Evolutionary conservation across 129 eudicot genomes (phyloP).

Genomic region (Dittrichia graveolens): DNA sequence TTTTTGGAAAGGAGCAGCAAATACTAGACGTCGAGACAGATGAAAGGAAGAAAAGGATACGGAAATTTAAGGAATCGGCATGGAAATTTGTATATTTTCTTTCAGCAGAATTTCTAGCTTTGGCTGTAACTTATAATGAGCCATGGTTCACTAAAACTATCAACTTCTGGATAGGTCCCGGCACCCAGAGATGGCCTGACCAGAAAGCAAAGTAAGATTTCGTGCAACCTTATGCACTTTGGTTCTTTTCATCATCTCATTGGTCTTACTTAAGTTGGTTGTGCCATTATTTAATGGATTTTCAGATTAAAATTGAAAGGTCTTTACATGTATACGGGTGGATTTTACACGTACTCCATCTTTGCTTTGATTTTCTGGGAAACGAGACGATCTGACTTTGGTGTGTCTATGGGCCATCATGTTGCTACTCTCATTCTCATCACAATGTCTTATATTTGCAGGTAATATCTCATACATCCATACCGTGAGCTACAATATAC

Average conservation of each 20-base stretch:
- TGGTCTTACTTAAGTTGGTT: not conserved
- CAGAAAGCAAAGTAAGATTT: slow-evolving; percentile 51
- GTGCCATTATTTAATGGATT: not conserved
- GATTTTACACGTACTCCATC: slow-evolving; percentile 57
- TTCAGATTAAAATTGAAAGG: slow-evolving; percentile 57
- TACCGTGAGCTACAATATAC: slow-evolving; percentile 12
- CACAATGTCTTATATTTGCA: slow-evolving; percentile 42
- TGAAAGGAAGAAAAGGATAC: slow-evolving; percentile 38
- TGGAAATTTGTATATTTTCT: slow-evolving; percentile 57
- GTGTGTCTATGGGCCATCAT: slow-evolving; percentile 61
- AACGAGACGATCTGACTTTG: slow-evolving; percentile 60
- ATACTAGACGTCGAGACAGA: slow-evolving; percentile 26
- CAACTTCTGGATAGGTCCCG: slow-evolving; percentile 57
- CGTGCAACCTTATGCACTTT: not conserved
- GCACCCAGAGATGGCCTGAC: slow-evolving; percentile 51
- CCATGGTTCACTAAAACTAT: slow-evolving; percentile 56
- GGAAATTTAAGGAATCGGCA: slow-evolving; percentile 55
- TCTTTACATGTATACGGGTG: slow-evolving; percentile 55
- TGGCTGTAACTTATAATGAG: slow-evolving; percentile 44
- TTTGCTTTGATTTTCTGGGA: slow-evolving; percentile 69
- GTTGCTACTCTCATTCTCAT: slow-evolving; percentile 51
- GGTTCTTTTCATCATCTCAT: slow-evolving; percentile 9
- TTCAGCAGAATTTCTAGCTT: slow-evolving; percentile 47
- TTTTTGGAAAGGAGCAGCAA: slow-evolving; percentile 36
- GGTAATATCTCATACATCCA: slow-evolving; percentile 36